Evolutionary conservation across 495 filamentous ascomycete species (phyloP), one percentile per base, ranked within the genome.

Genomic region (Poronia punctata): DNA sequence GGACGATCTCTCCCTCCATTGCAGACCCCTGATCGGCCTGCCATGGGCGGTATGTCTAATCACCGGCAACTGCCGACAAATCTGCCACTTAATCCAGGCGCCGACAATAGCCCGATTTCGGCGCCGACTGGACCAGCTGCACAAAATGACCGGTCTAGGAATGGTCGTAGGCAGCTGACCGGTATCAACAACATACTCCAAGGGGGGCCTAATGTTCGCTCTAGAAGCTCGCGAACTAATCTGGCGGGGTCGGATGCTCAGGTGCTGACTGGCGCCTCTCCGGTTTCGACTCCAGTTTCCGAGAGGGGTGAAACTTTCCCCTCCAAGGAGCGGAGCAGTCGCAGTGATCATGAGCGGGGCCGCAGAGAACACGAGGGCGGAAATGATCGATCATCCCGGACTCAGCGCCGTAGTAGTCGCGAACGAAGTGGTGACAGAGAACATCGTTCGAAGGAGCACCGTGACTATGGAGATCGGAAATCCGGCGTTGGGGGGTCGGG

Each of bases 101-200:
- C 49, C 20, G 53, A 55, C 17, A 48, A 59, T 17, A 59, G 41
- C 37, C 42, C 45, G 56, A 69, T 38, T 50, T 69, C 36, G 31
- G 58, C 18, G 2, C 72, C 72, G 5, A 75, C 70, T 2, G 71
- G 71, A 3, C 71, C 72, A 14, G 54, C 71, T 6, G 57, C 59
- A 3, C 39, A 56, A 16, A 59, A 56, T 18, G 72, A 76, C 26
- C 61, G 72, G 24, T 58, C 65, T 31, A 57, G 66, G 16, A 52
- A 61, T n/a, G 58, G 68, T 20, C 52, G 57, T 11, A 56, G 74
- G 38, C 69, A 74, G 40, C 49, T 78, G 10, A 59, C 63, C 1
- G 67, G 68, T 18, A 75, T 78, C 12, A 72, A 76, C 39, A 71
- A 50, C 34, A 74, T 64, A 34, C 61, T 77, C 2, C 65, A 70